Evolutionary conservation across 495 filamentous ascomycete genomes (phyloP).

Genomic region (Podospora pseudopauciseta): DNA sequence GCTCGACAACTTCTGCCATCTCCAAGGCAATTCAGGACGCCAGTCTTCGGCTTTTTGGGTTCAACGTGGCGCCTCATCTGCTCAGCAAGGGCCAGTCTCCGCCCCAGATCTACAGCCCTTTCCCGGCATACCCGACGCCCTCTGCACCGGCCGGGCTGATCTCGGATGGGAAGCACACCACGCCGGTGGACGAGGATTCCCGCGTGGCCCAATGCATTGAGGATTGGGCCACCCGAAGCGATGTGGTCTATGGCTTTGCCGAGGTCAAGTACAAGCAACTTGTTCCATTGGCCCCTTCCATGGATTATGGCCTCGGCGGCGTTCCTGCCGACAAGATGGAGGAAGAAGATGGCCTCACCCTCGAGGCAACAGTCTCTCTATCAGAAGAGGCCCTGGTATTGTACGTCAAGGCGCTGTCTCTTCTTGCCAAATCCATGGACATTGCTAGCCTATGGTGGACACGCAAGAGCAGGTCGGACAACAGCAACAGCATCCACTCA

Average conservation of each 20-base stretch:
- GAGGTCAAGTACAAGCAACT: conserved; percentile 98
- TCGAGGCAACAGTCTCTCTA: conserved; percentile 78
- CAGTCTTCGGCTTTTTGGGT: conserved; percentile 75
- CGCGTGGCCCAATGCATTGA: conserved; percentile 77
- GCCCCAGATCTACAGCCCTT: conserved; percentile 73
- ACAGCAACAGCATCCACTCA: conserved; percentile 43
- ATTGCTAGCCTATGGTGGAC: conserved; percentile 92
- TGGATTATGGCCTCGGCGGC: conserved; percentile 64
- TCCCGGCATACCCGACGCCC: conserved; percentile 76
- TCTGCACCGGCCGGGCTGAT: conserved; percentile 53
- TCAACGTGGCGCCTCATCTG: conserved; percentile 64
- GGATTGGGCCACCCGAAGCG: conserved; percentile 84
- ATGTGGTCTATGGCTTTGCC: conserved; percentile 94
- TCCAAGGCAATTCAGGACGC: conserved; percentile 94
- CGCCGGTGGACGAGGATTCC: conserved; percentile 73
- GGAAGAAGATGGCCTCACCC: conserved; percentile 70
- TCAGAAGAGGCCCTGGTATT: conserved; percentile 94
- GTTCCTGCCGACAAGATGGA: conserved; percentile 45
- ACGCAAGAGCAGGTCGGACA: conserved; percentile 66
- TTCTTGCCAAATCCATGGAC: conserved; percentile 94
- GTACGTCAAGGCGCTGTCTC: conserved; percentile 86
- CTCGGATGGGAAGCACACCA: conserved; percentile 60
- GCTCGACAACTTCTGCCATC: conserved; percentile 79
- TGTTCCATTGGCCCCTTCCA: conserved; percentile 77
- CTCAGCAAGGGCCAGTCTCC: conserved; percentile 70